A percentile compares a stretch with the other conserved stretches of the same genome.
Evolutionary conservation across 129 eudicot genomes (phyloP).

Genomic region (Saussurea involucrata): DNA sequence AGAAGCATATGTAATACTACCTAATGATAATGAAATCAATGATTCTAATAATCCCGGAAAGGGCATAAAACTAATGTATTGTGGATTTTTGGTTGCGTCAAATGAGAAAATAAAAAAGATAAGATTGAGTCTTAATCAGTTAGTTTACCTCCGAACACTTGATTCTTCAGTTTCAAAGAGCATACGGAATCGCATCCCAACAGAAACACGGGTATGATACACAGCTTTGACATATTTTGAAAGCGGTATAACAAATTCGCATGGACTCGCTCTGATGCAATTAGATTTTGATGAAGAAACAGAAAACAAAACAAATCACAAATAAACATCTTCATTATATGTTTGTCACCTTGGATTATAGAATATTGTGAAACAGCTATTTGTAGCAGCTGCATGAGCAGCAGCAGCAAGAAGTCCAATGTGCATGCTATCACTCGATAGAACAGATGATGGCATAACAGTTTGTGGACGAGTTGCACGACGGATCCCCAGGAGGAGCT

Average conservation of each 20-base stretch:
- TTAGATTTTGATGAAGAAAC: constrained; percentile 4
- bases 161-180: constrained; percentile 99
- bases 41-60: neutral
- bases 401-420: constrained; percentile 99
- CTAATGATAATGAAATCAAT: neutral
- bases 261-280: constrained; percentile 87
- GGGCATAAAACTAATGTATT: neutral
- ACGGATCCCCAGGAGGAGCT: constrained; percentile 92
- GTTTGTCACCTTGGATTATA: constrained; percentile 79
- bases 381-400: constrained; percentile 98
- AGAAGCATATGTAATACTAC: neutral
- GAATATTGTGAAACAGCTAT: constrained; percentile 92
- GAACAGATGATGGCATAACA: constrained; percentile 97
- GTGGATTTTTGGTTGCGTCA: neutral
- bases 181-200: constrained; percentile 99
- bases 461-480: constrained; percentile 97
- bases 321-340: neutral
- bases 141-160: constrained; percentile 84
- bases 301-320: neutral
- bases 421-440: constrained; percentile 99
- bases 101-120: neutral
- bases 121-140: neutral
- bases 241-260: constrained; percentile 89
- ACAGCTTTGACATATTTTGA: constrained; percentile 95
- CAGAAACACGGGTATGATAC: constrained; percentile 95